Evolutionary conservation across 495 filamentous ascomycete genomes (phyloP).

Genomic region (Chaetomium cochliodes): DNA sequence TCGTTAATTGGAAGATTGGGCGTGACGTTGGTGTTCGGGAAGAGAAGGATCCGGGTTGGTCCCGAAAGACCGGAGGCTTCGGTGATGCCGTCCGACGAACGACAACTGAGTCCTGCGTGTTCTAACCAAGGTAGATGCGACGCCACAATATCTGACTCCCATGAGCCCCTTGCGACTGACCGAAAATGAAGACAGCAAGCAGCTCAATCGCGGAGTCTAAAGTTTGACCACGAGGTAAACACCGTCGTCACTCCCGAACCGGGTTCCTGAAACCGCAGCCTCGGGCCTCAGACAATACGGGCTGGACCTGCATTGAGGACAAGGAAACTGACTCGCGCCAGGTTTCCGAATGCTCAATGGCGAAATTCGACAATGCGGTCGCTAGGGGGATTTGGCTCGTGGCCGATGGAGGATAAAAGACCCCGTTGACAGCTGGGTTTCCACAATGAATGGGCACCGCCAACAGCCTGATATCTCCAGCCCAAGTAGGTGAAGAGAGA

Average conservation of each 20-base stretch:
- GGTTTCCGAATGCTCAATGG: conserved; percentile 17
- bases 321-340: background rate
- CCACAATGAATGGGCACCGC: background rate
- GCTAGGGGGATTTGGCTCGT: background rate
- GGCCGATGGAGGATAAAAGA: background rate
- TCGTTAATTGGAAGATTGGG: background rate
- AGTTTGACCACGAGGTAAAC: background rate
- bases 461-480: background rate
- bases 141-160: conserved; percentile 6
- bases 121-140: background rate
- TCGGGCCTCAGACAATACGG: conserved; percentile 5
- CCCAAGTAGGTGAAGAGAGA: background rate
- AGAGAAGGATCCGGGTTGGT: background rate
- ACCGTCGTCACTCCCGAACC: background rate
- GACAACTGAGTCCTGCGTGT: background rate
- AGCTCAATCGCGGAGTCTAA: conserved; percentile 19
- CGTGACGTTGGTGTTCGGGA: background rate
- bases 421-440: background rate
- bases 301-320: background rate
- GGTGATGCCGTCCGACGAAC: background rate
- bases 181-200: background rate
- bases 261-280: background rate
- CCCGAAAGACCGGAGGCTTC: background rate
- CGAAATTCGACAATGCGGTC: background rate
- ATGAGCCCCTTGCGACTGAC: background rate